phyloP scores from a whole-genome alignment of 2,329 filamentous ascomycete genomes.

The Talaromyces rugulosus region DNA sequence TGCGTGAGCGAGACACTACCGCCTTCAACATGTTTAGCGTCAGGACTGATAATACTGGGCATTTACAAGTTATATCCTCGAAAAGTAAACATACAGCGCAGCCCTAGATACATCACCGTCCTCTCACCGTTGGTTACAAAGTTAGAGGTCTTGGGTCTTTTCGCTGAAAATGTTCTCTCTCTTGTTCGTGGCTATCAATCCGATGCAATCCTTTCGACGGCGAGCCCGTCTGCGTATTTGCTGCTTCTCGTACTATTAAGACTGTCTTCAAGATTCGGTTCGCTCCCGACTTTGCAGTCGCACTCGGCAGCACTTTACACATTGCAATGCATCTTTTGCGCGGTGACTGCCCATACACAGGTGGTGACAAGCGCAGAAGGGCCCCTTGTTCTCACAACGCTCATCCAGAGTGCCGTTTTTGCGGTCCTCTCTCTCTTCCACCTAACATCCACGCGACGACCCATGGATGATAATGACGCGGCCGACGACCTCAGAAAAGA shows the following conservation, averaged over 20 bases:
- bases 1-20: too few species aligned
- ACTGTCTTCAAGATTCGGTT: neutral
- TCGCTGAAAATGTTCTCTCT: neutral
- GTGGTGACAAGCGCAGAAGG: neutral
- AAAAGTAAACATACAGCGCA: too few species aligned
- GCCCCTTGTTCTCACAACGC: neutral
- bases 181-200: neutral
- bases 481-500: neutral
- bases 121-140: neutral
- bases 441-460: neutral
- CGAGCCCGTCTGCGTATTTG: neutral
- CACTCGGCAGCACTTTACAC: neutral
- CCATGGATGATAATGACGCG: neutral
- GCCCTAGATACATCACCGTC: neutral
- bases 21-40: too few species aligned
- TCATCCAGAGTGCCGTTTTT: neutral
- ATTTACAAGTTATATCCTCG: neutral
- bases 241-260: neutral
- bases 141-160: neutral
- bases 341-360: neutral
- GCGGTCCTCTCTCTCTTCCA: neutral
- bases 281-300: neutral
- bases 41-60: neutral
- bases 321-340: neutral
- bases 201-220: neutral